A percentile compares a stretch with the other conserved stretches of the same genome.
These are phyloP conservation scores for Stellera chamaejasme DNA, from an alignment of 345 rosid species.

Conservation along the genomic window DNA sequence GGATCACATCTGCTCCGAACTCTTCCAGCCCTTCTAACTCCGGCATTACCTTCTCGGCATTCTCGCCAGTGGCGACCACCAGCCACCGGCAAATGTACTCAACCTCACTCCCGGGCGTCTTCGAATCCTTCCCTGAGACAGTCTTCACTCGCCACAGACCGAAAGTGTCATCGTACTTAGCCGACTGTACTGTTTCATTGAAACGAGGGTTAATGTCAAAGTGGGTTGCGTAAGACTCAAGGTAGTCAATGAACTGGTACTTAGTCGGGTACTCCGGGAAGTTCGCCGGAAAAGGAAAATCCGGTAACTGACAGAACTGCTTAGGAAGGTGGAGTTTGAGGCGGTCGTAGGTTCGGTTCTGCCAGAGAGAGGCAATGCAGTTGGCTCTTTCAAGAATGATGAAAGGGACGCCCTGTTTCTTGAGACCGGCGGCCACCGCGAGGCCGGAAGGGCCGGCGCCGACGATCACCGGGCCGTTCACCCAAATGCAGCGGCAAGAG, in stretches of 20 bases:
- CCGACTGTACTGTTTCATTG: slow-evolving; percentile 66
- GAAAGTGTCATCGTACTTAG: slow-evolving; percentile 53
- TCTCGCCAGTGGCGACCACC: slow-evolving; percentile 87
- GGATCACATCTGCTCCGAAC: slow-evolving; percentile 51
- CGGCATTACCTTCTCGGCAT: slow-evolving; percentile 72
- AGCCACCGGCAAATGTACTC: slow-evolving; percentile 81
- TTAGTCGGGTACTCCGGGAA: slow-evolving; percentile 80
- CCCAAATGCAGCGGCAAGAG: slow-evolving; percentile 64
- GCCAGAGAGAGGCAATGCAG: slow-evolving; percentile 88
- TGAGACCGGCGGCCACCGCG: slow-evolving; percentile 62
- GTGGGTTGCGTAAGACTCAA: slow-evolving; percentile 52
- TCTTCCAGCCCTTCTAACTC: slow-evolving; percentile 63
- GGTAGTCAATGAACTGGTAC: slow-evolving; percentile 59
- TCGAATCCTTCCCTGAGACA: slow-evolving; percentile 21
- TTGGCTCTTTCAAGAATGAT: slow-evolving; percentile 65
- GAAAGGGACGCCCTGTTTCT: slow-evolving; percentile 64
- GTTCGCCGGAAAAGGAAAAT: slow-evolving; percentile 50
- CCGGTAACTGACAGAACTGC: slow-evolving; percentile 64
- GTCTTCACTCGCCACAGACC: slow-evolving; percentile 73
- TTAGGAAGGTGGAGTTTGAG: slow-evolving; percentile 90
- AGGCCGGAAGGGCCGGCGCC: slow-evolving; percentile 90
- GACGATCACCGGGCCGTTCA: slow-evolving; percentile 80
- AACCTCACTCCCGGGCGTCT: slow-evolving; percentile 25
- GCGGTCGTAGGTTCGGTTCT: slow-evolving; percentile 69
- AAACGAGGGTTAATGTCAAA: slow-evolving; percentile 56